A percentile compares a stretch with the other conserved stretches of the same genome.
These are phyloP conservation scores for Eugenia klotzschiana DNA, from an alignment of 441 rosid species.

Conservation along the genomic window DNA sequence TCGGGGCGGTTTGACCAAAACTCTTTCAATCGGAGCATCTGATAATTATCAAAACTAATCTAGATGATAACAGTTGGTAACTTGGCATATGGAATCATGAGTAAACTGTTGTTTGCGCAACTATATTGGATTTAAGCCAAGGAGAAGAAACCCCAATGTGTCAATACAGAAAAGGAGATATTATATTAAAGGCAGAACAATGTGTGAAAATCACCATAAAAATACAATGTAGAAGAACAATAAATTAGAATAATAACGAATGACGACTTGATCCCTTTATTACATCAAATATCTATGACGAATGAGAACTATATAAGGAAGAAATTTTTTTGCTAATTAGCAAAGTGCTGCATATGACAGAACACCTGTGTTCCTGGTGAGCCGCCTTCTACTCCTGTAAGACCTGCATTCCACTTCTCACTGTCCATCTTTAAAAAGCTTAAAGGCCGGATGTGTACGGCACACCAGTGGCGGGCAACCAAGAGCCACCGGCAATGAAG, in stretches of 20 bases:
- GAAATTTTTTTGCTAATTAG: not conserved
- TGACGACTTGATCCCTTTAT: not conserved
- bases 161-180: not conserved
- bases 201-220: not conserved
- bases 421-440: not conserved
- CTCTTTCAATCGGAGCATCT: not conserved
- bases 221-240: not conserved
- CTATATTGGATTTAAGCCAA: not conserved
- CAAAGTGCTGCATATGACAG: not conserved
- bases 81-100: not conserved
- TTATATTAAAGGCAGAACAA: not conserved
- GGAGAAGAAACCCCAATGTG: not conserved
- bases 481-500: slow-evolving; percentile 33
- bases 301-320: not conserved
- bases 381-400: not conserved
- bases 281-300: too few relatives aligned
- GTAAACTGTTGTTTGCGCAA: not conserved
- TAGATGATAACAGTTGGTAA: not conserved
- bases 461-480: slow-evolving; percentile 33
- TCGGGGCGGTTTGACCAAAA: not conserved
- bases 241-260: not conserved
- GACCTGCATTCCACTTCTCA: not conserved
- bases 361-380: not conserved
- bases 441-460: slow-evolving; percentile 26
- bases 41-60: not conserved